Evolutionary conservation across 176 grass and related monocot genomes (phyloP).

Genomic region (Carex kokanica): DNA sequence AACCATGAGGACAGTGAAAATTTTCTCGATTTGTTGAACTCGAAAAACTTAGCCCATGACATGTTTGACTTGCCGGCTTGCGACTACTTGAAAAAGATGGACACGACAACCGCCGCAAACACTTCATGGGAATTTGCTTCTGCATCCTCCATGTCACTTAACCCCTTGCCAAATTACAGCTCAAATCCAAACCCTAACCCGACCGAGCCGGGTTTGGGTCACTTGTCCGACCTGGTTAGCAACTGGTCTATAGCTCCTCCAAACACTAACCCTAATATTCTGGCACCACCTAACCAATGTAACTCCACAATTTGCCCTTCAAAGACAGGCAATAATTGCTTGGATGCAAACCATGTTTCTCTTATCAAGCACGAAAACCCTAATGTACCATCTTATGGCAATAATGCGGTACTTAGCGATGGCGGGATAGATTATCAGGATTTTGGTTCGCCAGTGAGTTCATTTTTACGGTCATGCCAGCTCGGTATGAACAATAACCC

Average conservation of each 20-base stretch:
- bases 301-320: conserved; percentile 25
- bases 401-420: neutral
- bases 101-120: conserved; percentile 21
- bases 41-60: conserved; percentile 51
- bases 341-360: conserved; percentile 26
- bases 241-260: conserved; percentile 91
- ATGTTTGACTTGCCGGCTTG: conserved; percentile 63
- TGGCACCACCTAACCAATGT: conserved; percentile 7
- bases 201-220: conserved; percentile 19
- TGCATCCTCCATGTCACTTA: conserved; percentile 30
- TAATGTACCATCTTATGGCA: conserved; percentile 25
- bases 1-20: conserved; percentile 53
- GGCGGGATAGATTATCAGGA: neutral
- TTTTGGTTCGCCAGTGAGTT: conserved; percentile 15
- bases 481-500: conserved; percentile 41
- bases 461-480: conserved; percentile 35
- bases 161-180: conserved; percentile 32
- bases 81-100: conserved; percentile 92
- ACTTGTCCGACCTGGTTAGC: conserved; percentile 69
- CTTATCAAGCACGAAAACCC: conserved; percentile 50
- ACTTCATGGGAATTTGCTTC: conserved; percentile 29
- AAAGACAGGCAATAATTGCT: neutral
- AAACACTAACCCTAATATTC: conserved; percentile 31
- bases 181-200: neutral
- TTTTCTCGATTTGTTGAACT: conserved; percentile 67